Evolutionary conservation across 352 stramenopile genomes (phyloP).

Genomic region (Phytophthora parvispora): DNA sequence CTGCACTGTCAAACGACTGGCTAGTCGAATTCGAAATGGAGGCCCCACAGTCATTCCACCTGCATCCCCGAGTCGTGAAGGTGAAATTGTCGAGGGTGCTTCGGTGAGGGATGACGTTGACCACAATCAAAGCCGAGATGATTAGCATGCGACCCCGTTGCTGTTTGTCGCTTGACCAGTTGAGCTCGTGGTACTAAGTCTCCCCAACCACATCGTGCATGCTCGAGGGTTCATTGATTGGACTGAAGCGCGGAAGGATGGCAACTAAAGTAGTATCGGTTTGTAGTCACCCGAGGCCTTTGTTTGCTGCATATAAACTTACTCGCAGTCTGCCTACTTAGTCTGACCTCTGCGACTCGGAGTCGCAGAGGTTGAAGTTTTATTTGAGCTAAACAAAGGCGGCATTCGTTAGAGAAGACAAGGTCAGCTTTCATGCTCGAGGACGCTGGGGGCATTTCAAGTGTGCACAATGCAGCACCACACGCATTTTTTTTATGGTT

Average conservation of each 20-base stretch:
- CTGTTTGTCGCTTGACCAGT: background rate
- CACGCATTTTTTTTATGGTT: too few species aligned
- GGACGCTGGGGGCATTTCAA: too few species aligned
- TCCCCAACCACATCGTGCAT: background rate
- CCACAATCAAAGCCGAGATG: background rate
- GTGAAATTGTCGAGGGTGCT: background rate
- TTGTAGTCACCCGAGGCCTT: too few species aligned
- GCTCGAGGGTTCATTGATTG: background rate
- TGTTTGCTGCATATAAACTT: too few species aligned
- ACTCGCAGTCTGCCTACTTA: too few species aligned
- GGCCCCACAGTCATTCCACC: background rate
- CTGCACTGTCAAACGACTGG: background rate
- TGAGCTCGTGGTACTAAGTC: background rate
- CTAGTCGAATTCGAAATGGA: background rate
- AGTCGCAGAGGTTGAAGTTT: too few species aligned
- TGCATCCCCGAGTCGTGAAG: background rate
- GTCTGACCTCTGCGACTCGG: too few species aligned
- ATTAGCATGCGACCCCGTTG: background rate
- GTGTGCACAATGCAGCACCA: too few species aligned
- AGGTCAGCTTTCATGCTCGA: too few species aligned
- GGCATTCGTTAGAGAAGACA: too few species aligned
- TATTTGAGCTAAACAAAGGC: too few species aligned
- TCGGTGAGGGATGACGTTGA: background rate
- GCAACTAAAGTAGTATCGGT: too few species aligned
- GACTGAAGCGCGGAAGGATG: background rate